Evolutionary conservation across 2,329 filamentous ascomycete species (phyloP).

Genomic region (Scolecobasidium constrictum): DNA sequence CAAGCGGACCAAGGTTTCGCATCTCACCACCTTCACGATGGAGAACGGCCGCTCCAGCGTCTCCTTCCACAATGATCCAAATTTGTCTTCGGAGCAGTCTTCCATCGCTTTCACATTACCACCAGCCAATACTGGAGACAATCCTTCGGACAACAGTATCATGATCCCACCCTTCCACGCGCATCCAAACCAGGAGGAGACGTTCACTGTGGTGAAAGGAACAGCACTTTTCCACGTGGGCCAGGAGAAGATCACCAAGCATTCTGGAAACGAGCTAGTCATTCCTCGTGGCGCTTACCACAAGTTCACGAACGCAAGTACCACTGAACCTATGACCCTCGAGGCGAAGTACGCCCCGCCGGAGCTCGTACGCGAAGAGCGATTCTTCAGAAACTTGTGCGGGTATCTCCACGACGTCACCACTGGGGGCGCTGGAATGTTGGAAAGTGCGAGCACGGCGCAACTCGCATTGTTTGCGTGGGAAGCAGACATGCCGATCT

Average conservation of each 20-base stretch:
- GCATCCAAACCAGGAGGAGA: not conserved
- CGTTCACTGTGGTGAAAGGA: not conserved
- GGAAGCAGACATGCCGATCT: not conserved
- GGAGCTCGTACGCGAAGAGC: not conserved
- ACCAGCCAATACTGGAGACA: not conserved
- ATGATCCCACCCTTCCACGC: constrained; percentile 1
- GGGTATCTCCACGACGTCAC: not conserved
- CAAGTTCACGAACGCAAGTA: not conserved
- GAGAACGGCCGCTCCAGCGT: not conserved
- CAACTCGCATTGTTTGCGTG: not conserved
- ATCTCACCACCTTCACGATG: not conserved
- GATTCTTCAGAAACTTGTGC: not conserved
- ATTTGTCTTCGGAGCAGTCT: not conserved
- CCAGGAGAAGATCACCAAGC: not conserved
- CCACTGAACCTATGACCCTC: not conserved
- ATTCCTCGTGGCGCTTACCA: not conserved
- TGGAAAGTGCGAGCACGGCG: not conserved
- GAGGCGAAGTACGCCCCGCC: not conserved
- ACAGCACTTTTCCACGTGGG: not conserved
- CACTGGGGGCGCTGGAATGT: not conserved
- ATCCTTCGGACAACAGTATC: not conserved
- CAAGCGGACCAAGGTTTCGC: not conserved
- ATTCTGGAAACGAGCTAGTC: not conserved
- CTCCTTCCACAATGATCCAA: not conserved
- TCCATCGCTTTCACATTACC: not conserved